Conservation (phyloP, 352 stramenopile genomes). For the Pythium folliculosum region DNA sequence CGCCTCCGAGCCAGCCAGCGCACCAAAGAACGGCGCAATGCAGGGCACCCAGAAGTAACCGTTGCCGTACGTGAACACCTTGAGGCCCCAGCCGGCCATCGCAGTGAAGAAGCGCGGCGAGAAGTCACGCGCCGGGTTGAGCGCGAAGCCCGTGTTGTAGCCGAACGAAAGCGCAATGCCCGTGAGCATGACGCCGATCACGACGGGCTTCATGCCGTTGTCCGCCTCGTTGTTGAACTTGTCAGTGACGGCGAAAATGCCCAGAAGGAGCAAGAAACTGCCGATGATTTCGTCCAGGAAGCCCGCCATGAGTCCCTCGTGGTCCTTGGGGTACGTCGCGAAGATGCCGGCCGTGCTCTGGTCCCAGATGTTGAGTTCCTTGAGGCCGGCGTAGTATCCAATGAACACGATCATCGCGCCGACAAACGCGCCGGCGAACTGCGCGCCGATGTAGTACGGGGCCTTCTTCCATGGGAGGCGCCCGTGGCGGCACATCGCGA, state of each 20-base stretch:
- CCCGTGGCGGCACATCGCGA: slow-evolving; percentile 66
- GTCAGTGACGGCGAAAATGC: slow-evolving; percentile 70
- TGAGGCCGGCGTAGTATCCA: slow-evolving; percentile 57
- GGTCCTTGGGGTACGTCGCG: slow-evolving; percentile 69
- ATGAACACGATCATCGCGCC: slow-evolving; percentile 68
- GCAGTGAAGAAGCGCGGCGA: slow-evolving; percentile 64
- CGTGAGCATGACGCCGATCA: slow-evolving; percentile 71
- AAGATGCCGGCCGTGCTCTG: slow-evolving; percentile 71
- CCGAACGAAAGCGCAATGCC: slow-evolving; percentile 79
- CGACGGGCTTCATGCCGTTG: slow-evolving; percentile 65
- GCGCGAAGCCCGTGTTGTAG: slow-evolving; percentile 80
- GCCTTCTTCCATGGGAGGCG: slow-evolving; percentile 64
- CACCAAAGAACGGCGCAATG: slow-evolving; percentile 70
- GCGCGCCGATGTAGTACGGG: slow-evolving; percentile 61
- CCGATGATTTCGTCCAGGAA: slow-evolving; percentile 68
- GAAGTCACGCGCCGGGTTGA: slow-evolving; percentile 75
- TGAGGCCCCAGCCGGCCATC: slow-evolving; percentile 59
- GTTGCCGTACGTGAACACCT: slow-evolving; percentile 67
- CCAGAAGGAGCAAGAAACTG: slow-evolving; percentile 60
- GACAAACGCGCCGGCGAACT: slow-evolving; percentile 66
- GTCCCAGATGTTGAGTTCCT: slow-evolving; percentile 60
- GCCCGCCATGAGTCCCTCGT: slow-evolving; percentile 56
- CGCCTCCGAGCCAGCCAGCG: slow-evolving; percentile 52
- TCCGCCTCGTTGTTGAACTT: slow-evolving; percentile 73
- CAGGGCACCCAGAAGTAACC: slow-evolving; percentile 82